Percentiles rank a stretch among this genome's conserved stretches.
Conservation (phyloP, 345 rosid genomes). For the Pistacia vera region DNA sequence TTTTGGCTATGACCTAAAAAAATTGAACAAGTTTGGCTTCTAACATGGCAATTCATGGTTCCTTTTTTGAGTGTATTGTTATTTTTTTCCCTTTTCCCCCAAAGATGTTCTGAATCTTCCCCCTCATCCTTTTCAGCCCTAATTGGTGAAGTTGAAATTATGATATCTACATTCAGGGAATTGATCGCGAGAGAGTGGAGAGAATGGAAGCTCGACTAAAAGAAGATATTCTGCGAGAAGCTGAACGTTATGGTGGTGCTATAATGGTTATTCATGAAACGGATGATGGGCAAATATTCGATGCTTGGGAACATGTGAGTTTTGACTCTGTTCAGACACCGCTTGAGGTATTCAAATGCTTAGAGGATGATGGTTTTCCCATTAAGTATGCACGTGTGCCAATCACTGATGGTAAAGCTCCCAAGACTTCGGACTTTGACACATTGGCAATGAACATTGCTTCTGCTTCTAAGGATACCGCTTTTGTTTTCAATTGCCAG, state of each 20-base stretch:
- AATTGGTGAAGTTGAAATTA: constrained; percentile 23
- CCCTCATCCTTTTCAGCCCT: neutral
- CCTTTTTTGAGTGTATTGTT: neutral
- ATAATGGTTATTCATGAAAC: constrained; percentile 98
- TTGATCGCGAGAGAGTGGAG: constrained; percentile 92
- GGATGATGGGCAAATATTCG: constrained; percentile 75
- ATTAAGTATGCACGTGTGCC: constrained; percentile 92
- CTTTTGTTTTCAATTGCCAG: constrained; percentile 98
- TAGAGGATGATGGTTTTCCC: constrained; percentile 84
- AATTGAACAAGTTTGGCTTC: neutral
- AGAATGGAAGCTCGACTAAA: constrained; percentile 95
- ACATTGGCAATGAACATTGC: constrained; percentile 70
- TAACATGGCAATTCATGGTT: neutral
- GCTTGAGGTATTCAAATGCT: constrained; percentile 84
- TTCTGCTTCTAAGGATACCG: constrained; percentile 90
- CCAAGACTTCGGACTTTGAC: constrained; percentile 94
- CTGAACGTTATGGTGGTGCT: constrained; percentile 81
- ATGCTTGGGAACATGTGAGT: constrained; percentile 89
- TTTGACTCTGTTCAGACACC: constrained; percentile 84
- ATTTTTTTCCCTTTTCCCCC: neutral
- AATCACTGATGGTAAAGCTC: constrained; percentile 98
- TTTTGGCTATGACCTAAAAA: neutral
- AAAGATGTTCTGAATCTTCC: neutral
- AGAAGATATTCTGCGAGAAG: constrained; percentile 93
- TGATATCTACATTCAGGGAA: constrained; percentile 61